phyloP scores from a whole-genome alignment of 495 filamentous ascomycete genomes.

The Podospora comata region DNA sequence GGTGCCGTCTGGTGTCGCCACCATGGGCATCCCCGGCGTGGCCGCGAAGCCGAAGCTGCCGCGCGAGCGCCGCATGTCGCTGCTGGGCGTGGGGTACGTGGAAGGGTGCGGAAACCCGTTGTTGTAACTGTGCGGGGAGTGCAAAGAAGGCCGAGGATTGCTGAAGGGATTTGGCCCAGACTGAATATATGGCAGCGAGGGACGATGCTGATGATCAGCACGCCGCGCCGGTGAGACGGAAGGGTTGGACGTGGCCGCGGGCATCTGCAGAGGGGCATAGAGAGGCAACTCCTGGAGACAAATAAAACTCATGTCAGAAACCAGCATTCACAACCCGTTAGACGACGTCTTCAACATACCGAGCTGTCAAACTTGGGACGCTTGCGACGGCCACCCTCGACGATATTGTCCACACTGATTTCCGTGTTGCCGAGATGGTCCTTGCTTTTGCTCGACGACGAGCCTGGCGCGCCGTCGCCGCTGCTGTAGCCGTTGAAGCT shows the following conservation, averaged over 20 bases:
- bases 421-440: conserved; percentile 90
- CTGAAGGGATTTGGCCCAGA: conserved; percentile 70
- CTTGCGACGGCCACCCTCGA: conserved; percentile 93
- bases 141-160: conserved; percentile 62
- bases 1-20: conserved; percentile 92
- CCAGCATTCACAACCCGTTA: too few relatives aligned
- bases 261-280: conserved; percentile 91
- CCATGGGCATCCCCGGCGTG: conserved; percentile 49
- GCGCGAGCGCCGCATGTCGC: conserved; percentile 63
- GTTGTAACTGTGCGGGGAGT: conserved; percentile 74
- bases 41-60: conserved; percentile 54
- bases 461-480: conserved; percentile 72
- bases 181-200: conserved; percentile 65
- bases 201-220: conserved; percentile 49
- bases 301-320: conserved; percentile 22
- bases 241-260: conserved; percentile 79
- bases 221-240: conserved; percentile 90
- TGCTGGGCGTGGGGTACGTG: conserved; percentile 55
- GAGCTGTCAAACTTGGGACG: conserved; percentile 96
- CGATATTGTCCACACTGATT: conserved; percentile 95
- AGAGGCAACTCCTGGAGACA: conserved; percentile 80
- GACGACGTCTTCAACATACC: conserved; percentile 53
- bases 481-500: conserved; percentile 70
- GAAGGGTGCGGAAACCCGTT: conserved; percentile 45
- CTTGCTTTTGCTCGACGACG: conserved; percentile 68